These are phyloP conservation scores for Pyrenophora seminiperda DNA, from an alignment of 2,329 filamentous ascomycete genomes.

Conservation along the genomic window DNA sequence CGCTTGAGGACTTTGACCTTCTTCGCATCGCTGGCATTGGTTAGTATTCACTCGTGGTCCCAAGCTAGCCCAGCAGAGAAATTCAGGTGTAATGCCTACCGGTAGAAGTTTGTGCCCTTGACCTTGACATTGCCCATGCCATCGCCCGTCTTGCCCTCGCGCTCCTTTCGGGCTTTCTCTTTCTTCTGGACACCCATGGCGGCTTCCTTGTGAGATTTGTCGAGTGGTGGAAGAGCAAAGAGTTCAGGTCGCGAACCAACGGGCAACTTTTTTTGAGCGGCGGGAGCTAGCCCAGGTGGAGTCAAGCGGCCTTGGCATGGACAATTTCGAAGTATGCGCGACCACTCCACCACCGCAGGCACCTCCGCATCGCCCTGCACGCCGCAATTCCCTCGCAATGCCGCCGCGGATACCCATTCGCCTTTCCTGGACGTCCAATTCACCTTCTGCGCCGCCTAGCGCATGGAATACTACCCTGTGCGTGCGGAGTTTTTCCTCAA, in stretches of 20 bases:
- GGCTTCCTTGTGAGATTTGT: conserved; percentile 17
- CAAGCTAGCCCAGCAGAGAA: background rate
- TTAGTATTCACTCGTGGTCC: background rate
- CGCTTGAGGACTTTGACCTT: conserved; percentile 88
- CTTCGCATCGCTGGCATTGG: conserved; percentile 65
- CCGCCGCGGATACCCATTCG: conserved; percentile 50
- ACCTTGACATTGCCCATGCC: conserved; percentile 88
- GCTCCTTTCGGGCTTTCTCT: conserved; percentile 78
- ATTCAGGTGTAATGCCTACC: conserved; percentile 13
- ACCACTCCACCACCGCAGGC: conserved; percentile 16
- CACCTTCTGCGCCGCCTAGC: conserved; percentile 20
- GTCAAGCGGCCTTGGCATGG: conserved; percentile 32
- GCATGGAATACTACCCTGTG: conserved; percentile 14
- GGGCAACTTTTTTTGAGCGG: conserved; percentile 31
- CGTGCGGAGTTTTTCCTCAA: conserved; percentile 53
- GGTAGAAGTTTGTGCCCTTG: conserved; percentile 99
- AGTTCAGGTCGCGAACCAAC: conserved; percentile 6
- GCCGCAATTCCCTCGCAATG: conserved; percentile 39
- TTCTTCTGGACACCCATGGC: conserved; percentile 91
- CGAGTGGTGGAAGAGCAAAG: conserved; percentile 22
- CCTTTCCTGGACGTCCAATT: conserved; percentile 34
- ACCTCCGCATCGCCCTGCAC: conserved; percentile 18
- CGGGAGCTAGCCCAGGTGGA: conserved; percentile 12
- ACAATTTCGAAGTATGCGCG: conserved; percentile 26
- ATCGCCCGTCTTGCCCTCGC: conserved; percentile 83